These are phyloP conservation scores for Scytalidium lignicola DNA, from an alignment of 2,329 filamentous ascomycete species.

Conservation along the genomic window DNA sequence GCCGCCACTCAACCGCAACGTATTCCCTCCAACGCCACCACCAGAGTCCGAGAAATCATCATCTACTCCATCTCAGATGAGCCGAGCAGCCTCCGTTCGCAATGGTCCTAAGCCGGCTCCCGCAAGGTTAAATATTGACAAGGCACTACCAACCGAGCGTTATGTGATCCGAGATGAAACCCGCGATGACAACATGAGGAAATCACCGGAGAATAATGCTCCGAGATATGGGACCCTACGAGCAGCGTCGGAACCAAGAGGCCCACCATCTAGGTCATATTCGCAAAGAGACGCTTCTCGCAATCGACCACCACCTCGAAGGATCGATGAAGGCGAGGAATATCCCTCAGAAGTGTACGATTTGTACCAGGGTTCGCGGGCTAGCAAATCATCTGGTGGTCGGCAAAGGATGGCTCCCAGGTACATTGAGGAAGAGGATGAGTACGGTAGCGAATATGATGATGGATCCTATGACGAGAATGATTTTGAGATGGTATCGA, in stretches of 20 bases:
- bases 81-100: conserved; percentile 55
- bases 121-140: conserved; percentile 59
- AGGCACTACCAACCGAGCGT: conserved; percentile 41
- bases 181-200: conserved; percentile 17
- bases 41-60: conserved; percentile 72
- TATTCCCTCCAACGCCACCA: conserved; percentile 97
- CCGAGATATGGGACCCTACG: conserved; percentile 39
- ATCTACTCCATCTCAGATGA: conserved; percentile 30
- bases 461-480: conserved; percentile 67
- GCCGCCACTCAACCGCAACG: conserved; percentile 69
- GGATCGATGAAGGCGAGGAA: conserved; percentile 39
- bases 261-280: conserved; percentile 30
- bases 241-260: conserved; percentile 46
- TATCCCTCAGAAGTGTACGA: conserved; percentile 60
- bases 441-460: conserved; percentile 68
- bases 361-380: conserved; percentile 47
- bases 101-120: conserved; percentile 56
- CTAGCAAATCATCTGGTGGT: conserved; percentile 31
- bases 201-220: conserved; percentile 27
- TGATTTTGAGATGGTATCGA: conserved; percentile 74
- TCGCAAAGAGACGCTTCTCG: conserved; percentile 27
- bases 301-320: conserved; percentile 18
- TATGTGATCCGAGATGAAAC: conserved; percentile 27
- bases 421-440: conserved; percentile 78
- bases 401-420: conserved; percentile 44